Evolutionary conservation across 352 stramenopile species (phyloP).

Genomic region (Phytophthora rubi): DNA sequence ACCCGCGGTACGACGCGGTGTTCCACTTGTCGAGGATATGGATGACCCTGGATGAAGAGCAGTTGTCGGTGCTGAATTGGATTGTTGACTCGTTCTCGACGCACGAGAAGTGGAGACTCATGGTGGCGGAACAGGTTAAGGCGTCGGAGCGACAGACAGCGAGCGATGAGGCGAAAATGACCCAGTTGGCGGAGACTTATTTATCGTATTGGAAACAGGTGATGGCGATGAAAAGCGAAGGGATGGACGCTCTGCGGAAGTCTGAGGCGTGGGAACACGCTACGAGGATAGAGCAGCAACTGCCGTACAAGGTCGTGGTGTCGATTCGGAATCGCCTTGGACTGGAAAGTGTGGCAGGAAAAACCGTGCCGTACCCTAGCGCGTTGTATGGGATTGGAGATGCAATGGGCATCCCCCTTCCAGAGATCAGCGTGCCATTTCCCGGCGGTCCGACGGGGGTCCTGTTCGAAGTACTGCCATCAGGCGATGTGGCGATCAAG

Average conservation of each 20-base stretch:
- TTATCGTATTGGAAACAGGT: conserved; percentile 73
- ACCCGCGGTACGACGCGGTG: conserved; percentile 76
- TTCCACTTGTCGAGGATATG: conserved; percentile 86
- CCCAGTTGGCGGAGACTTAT: conserved; percentile 68
- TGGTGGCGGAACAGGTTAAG: conserved; percentile 76
- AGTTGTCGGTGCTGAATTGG: conserved; percentile 79
- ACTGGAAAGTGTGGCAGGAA: conserved; percentile 48
- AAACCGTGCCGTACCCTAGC: conserved; percentile 52
- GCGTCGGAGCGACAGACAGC: conserved; percentile 57
- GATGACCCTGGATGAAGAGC: conserved; percentile 82
- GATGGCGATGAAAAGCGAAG: conserved; percentile 65
- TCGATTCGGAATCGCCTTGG: conserved; percentile 79
- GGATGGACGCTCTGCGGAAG: conserved; percentile 71
- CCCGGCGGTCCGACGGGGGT: conserved; percentile 68
- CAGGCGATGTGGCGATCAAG: conserved; percentile 54
- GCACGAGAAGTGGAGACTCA: conserved; percentile 78
- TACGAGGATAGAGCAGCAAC: conserved; percentile 65
- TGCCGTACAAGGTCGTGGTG: conserved; percentile 80
- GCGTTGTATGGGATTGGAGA: conserved; percentile 73
- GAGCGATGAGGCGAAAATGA: conserved; percentile 50
- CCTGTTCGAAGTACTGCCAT: conserved; percentile 53
- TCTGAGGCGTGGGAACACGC: conserved; percentile 59
- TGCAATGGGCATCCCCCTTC: conserved; percentile 77
- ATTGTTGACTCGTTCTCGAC: conserved; percentile 73
- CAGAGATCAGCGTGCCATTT: conserved; percentile 84